Evolutionary conservation across 2,329 filamentous ascomycete species (phyloP), one percentile per base, ranked within the genome.

Genomic region (Ophiocordyceps camponoti-saundersi): DNA sequence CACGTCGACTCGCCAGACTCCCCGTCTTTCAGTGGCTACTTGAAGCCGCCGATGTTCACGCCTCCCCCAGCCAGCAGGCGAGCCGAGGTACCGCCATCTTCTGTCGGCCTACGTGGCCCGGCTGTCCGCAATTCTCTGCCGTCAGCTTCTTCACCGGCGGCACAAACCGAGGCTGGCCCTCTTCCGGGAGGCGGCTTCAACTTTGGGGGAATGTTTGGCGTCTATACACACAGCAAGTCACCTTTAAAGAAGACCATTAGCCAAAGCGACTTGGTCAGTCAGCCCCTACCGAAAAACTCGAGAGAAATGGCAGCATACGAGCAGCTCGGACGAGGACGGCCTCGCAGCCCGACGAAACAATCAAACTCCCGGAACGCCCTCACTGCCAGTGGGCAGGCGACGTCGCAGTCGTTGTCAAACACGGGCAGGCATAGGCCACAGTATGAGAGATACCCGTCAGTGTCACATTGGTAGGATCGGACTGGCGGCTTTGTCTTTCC

Each of bases 181-280:
- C 29, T 48, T 23, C 39, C 55, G 6, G 53, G 52, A 44, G 48
- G 58, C 1, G 59, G 51, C 8, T 47, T 55, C 5, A 60, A 56
- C 49, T 67, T 66, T 58, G 87, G 87, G 16, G 87, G 89, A 2
- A 90, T 75, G 58, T 68, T 95, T 45, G 88, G 89, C 15, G 73
- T 93, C 1, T 88, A 80, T 61, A 82, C 75, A 6, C 86, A 94
- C 60, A 79, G 80, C 6, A 83, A 81, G 40, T 94, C 86, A 12
- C 90, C 90, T 0, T 63, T 96, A 13, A 82, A 87, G 56, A 95
- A 94, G 60, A 73, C 84, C 2, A 68, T 68, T 15, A 78, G 78
- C 69, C 55, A 85, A 67, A 63, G 77, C 63, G 62, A 84, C 48
- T 68, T 78, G 15, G 63, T 57, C 11, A 62, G 64, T 22, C 57